A percentile compares a stretch with the other conserved stretches of the same genome.
These are phyloP conservation scores for Aspergillus funiculosus DNA, from an alignment of 495 filamentous ascomycete species.

Conservation along the genomic window DNA sequence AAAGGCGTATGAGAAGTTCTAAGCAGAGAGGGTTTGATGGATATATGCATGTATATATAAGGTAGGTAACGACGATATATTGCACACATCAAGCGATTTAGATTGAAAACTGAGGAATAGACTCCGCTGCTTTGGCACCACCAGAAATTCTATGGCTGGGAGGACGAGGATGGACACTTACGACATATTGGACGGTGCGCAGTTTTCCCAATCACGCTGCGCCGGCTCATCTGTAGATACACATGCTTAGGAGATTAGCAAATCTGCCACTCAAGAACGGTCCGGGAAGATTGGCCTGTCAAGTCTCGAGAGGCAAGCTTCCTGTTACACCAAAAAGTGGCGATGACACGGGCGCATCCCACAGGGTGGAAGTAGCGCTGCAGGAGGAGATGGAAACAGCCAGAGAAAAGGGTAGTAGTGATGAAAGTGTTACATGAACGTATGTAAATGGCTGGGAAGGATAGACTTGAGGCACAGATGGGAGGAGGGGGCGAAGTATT, in stretches of 20 bases:
- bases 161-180: slow-evolving; percentile 40
- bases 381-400: slow-evolving; percentile 29
- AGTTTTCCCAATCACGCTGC: slow-evolving; percentile 36
- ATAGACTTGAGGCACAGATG: slow-evolving; percentile 19
- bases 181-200: slow-evolving; percentile 45
- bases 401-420: slow-evolving; percentile 23
- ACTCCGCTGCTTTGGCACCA: slow-evolving; percentile 3
- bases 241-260: slow-evolving; percentile 39
- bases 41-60: slow-evolving; percentile 13
- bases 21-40: neutral
- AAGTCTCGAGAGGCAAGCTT: slow-evolving; percentile 30
- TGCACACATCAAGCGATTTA: slow-evolving; percentile 5
- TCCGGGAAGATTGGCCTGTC: slow-evolving; percentile 30
- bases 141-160: slow-evolving; percentile 3
- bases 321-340: slow-evolving; percentile 39
- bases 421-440: slow-evolving; percentile 23
- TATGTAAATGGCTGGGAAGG: slow-evolving; percentile 16
- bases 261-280: slow-evolving; percentile 35
- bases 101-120: slow-evolving; percentile 3
- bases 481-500: slow-evolving; percentile 17
- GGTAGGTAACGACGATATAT: slow-evolving; percentile 1
- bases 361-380: slow-evolving; percentile 34
- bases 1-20: slow-evolving; percentile 1
- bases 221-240: slow-evolving; percentile 43
- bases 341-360: slow-evolving; percentile 44